Evolutionary conservation across 768 basidiomycete genomes (phyloP), one percentile per base, ranked within the genome.

Genomic region (Megacollybia marginata): DNA sequence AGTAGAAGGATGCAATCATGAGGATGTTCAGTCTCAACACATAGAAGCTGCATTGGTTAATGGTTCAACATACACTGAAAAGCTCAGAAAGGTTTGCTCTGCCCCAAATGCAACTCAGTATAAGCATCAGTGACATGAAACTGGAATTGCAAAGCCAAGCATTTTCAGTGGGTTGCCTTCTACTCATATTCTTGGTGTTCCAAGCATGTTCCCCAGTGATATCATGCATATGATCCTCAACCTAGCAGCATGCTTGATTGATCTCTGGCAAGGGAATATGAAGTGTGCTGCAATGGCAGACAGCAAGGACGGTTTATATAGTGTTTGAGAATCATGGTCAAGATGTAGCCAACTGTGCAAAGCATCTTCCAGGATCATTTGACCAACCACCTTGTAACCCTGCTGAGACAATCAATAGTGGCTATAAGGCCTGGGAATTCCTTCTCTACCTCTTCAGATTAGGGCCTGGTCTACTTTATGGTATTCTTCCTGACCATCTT

Each of bases 301-400:
- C 0, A 52, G 51, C 0, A 23, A 12, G 0, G 58, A 43, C 43
- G 50, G 61, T 1, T 57, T 54, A 15, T 49, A 55, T 0, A 62
- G 2, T 63, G 62, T 5, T 47, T 49, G 0, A 65, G 65, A 9
- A 55, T 56, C 9, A 62, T 63, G 0, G 60, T 67, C 46, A 69
- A 69, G 46, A 55, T 69, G n/a, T 4, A 33, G 18, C 56, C 57
- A 52, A 42, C 53, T 53, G 4, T 57, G 54, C 42, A 59, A 59
- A 36, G 52, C 55, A 2, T 38, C n/a, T n/a, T n/a, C n/a, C n/a
- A n/a, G n/a, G n/a, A n/a, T n/a, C n/a, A n/a, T n/a, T n/a, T n/a
- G n/a, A 55, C 52, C 16, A 54, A 2, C 18, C 28, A 51, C 16
- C 5, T n/a, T n/a, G n/a, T n/a, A n/a, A n/a, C n/a, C n/a, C n/a